phyloP scores from a whole-genome alignment of 2,329 filamentous ascomycete genomes.

The Cytospora leucostoma region DNA sequence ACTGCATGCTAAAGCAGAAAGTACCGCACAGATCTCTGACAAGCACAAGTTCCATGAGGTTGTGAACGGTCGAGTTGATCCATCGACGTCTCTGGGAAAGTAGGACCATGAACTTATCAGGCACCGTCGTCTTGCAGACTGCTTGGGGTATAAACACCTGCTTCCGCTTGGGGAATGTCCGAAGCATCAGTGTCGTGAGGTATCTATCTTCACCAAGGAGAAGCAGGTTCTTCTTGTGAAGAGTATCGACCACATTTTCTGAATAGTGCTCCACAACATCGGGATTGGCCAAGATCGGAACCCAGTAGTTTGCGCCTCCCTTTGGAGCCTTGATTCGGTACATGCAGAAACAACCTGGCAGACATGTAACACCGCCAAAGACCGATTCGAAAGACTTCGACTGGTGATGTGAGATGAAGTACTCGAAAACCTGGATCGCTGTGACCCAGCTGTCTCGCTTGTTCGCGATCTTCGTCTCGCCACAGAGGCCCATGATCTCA shows the following conservation, averaged over 20 bases:
- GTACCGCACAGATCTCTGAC: constrained; percentile 96
- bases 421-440: constrained; percentile 98
- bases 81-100: constrained; percentile 93
- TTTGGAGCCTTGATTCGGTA: constrained; percentile 99
- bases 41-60: constrained; percentile 94
- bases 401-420: constrained; percentile 97
- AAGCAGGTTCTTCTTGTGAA: constrained; percentile 96
- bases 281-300: constrained; percentile 95
- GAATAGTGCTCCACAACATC: constrained; percentile 99
- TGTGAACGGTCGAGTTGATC: constrained; percentile 99
- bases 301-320: constrained; percentile 98
- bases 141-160: constrained; percentile 98
- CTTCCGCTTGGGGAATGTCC: constrained; percentile 98
- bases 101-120: constrained; percentile 87
- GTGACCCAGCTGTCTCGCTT: constrained; percentile 94
- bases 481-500: constrained; percentile 98
- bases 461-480: constrained; percentile 99
- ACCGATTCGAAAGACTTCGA: constrained; percentile 97
- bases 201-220: constrained; percentile 93
- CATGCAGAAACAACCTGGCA: constrained; percentile 99
- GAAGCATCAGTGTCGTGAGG: constrained; percentile 94
- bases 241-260: constrained; percentile 96
- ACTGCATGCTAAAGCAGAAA: constrained; percentile 99
- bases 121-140: constrained; percentile 97
- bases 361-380: constrained; percentile 97